Conservation (phyloP, 306 rosid species). For the Trifolium dubium region DNA sequence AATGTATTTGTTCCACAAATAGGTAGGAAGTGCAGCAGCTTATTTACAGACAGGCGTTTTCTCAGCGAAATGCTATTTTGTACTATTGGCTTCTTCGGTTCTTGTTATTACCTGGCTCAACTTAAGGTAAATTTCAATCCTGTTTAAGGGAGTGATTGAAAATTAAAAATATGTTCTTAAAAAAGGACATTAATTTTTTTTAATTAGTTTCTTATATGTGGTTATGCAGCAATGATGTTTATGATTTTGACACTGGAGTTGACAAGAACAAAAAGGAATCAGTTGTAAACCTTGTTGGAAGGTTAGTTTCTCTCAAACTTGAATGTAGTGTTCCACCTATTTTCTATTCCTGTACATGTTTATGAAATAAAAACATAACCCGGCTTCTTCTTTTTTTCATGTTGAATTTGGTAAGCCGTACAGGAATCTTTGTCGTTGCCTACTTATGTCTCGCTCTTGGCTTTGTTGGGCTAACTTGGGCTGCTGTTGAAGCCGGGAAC, state of each 20-base stretch:
- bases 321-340: not conserved
- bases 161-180: too few relatives aligned
- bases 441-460: constrained; percentile 71
- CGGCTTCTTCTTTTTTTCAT: constrained; percentile 30
- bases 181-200: not conserved
- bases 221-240: constrained; percentile 77
- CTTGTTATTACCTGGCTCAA: constrained; percentile 90
- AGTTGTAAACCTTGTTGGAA: constrained; percentile 75
- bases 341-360: not conserved
- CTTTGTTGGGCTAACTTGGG: constrained; percentile 71
- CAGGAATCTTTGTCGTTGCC: constrained; percentile 71
- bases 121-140: constrained; percentile 55
- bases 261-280: constrained; percentile 84
- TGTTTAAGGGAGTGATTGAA: constrained; percentile 2
- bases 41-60: constrained; percentile 70
- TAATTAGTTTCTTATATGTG: constrained; percentile 11
- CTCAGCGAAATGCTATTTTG: constrained; percentile 58
- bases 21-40: constrained; percentile 93
- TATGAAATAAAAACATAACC: constrained; percentile 31
- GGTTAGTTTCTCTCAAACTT: constrained; percentile 58
- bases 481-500: constrained; percentile 65
- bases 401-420: constrained; percentile 66
- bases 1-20: constrained; percentile 24
- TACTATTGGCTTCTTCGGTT: constrained; percentile 74
- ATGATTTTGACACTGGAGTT: constrained; percentile 92